Evolutionary conservation across 495 filamentous ascomycete genomes (phyloP), one percentile per base, ranked within the genome.

Genomic region (Penicillium dipodomyicola): DNA sequence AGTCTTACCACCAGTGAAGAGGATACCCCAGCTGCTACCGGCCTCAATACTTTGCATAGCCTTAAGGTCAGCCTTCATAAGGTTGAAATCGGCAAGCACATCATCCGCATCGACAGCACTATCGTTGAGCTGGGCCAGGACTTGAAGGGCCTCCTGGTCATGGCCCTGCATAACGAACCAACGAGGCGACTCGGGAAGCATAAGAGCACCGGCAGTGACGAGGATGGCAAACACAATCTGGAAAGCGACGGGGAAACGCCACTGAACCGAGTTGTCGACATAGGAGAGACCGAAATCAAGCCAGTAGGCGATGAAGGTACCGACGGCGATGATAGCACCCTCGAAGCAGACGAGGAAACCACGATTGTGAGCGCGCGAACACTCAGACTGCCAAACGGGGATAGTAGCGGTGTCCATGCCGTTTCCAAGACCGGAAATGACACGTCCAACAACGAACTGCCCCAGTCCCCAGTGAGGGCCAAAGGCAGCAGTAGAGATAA

Each of bases 341-440:
- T 92, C 87, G 64, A 92, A 89, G 71, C 88, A 92, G 66, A 92
- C 89, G 50, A 92, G 76, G 22, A 91, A 82, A 43, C 89, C 89
- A 56, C 89, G 81, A 69, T 92, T 92, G 59, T 82, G 83, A 0
- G 88, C 82, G 37, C 81, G 78, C 9, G 83, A 86, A 63, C 86
- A 88, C 65, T 88, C 85, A 2, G 85, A 87, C 72, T 92, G 88
- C 69, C 89, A 92, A 2, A 87, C 87, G 6, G 88, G 88, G 49
- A 91, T 90, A 4, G 85, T 89, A 1, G 80, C 82, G 0, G 86
- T 89, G 64, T 90, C 88, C 65, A 89, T 87, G 30, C 87, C 88
- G 63, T 90, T 92, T 22, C 86, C 87, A 45, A 89, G 53, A 45
- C 88, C 88, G 39, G 87, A 90, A 5, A 91, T 76, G 9, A 86